Conservation (phyloP, 805 yeast species). For the Torulaspora franciscae region DNA sequence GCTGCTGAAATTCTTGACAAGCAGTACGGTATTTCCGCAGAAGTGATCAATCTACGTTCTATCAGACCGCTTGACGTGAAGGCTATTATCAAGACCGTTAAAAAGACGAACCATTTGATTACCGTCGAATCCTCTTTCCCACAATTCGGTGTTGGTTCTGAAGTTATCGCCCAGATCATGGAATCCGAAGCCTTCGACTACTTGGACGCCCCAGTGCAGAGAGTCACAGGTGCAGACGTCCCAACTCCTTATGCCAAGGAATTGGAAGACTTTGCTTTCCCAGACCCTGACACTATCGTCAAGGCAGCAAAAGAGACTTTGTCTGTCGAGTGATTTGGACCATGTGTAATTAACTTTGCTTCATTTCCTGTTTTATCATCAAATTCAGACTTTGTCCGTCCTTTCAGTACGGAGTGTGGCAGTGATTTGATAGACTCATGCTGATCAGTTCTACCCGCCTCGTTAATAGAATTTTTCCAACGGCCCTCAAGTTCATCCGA, state of each 20-base stretch:
- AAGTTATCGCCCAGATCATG: conserved; percentile 95
- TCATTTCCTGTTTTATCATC: not conserved
- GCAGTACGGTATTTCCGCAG: conserved; percentile 83
- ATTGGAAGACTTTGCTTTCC: conserved; percentile 98
- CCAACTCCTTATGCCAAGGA: conserved; percentile 98
- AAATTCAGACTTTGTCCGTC: not conserved
- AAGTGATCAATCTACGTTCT: conserved; percentile 91
- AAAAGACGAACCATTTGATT: conserved; percentile 94
- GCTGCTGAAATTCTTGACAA: conserved; percentile 86
- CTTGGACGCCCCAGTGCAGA: conserved; percentile 96
- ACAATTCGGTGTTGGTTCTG: conserved; percentile 97
- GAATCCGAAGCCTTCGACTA: conserved; percentile 97
- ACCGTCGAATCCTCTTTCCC: conserved; percentile 98
- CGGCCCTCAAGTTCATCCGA: not conserved
- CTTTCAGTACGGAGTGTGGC: not conserved
- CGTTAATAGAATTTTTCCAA: not conserved
- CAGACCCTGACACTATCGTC: conserved; percentile 84
- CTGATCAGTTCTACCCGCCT: not conserved
- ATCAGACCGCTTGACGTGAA: conserved; percentile 94
- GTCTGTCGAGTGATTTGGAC: conserved; percentile 46
- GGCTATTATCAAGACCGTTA: conserved; percentile 78
- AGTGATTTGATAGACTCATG: conserved; percentile 4
- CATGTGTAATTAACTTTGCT: not conserved
- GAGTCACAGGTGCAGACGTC: conserved; percentile 99
- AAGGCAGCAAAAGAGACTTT: conserved; percentile 81